A percentile compares a stretch with the other conserved stretches of the same genome.
These are phyloP conservation scores for Polytolypa hystricis DNA, from an alignment of 2,329 filamentous ascomycete species.

Conservation along the genomic window DNA sequence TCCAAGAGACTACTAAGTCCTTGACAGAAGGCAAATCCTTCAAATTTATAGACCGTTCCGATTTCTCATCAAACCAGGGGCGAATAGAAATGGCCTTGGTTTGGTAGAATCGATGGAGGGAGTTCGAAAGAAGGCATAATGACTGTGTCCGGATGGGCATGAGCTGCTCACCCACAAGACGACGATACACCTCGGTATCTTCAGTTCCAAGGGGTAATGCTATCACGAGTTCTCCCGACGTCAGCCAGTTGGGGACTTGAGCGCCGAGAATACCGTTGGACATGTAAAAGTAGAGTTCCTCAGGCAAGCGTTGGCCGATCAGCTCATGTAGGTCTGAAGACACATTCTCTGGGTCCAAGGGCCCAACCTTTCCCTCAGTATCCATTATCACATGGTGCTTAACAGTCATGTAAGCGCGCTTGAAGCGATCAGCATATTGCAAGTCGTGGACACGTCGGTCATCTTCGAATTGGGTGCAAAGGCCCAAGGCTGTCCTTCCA, in stretches of 20 bases:
- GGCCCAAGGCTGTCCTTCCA: slow-evolving; percentile 58
- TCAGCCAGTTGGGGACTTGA: slow-evolving; percentile 70
- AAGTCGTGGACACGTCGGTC: slow-evolving; percentile 59
- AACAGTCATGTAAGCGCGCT: slow-evolving; percentile 71
- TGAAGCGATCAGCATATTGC: slow-evolving; percentile 76
- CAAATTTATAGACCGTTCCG: slow-evolving; percentile 55
- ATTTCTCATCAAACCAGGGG: slow-evolving; percentile 68
- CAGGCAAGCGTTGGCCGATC: slow-evolving; percentile 76
- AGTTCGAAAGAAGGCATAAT: slow-evolving; percentile 65
- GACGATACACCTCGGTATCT: slow-evolving; percentile 67
- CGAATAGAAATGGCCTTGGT: slow-evolving; percentile 66
- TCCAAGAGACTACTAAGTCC: slow-evolving; percentile 55
- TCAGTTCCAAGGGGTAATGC: slow-evolving; percentile 78
- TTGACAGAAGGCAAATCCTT: slow-evolving; percentile 43
- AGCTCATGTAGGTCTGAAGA: slow-evolving; percentile 82
- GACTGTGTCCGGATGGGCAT: slow-evolving; percentile 64
- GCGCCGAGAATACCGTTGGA: slow-evolving; percentile 71
- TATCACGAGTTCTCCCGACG: slow-evolving; percentile 65
- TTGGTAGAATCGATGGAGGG: slow-evolving; percentile 72
- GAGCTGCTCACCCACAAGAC: slow-evolving; percentile 63
- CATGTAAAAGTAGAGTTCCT: slow-evolving; percentile 84
- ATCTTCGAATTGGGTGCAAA: slow-evolving; percentile 70
- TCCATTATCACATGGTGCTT: slow-evolving; percentile 79
- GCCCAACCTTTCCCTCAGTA: slow-evolving; percentile 63
- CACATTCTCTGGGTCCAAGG: slow-evolving; percentile 60